Evolutionary conservation across 2,329 filamentous ascomycete genomes (phyloP).

Genomic region (Aureobasidium sp.): DNA sequence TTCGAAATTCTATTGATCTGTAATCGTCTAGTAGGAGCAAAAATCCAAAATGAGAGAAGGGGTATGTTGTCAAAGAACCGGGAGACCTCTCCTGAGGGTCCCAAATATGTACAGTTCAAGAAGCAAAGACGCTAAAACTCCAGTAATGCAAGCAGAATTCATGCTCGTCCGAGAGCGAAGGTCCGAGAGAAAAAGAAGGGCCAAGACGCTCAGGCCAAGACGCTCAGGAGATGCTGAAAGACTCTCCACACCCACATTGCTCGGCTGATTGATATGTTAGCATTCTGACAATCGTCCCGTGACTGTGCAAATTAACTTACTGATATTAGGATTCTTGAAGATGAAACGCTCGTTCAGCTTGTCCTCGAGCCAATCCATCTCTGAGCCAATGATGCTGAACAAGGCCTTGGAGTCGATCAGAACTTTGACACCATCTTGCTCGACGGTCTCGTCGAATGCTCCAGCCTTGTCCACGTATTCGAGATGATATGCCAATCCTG

Average conservation of each 20-base stretch:
- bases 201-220: not conserved
- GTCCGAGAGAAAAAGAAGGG: not conserved
- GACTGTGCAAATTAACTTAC: conserved; percentile 50
- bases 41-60: not conserved
- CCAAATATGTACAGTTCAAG: conserved; percentile 6
- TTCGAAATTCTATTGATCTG: not conserved
- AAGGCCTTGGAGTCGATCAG: conserved; percentile 95
- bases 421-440: conserved; percentile 93
- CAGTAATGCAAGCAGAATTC: not conserved
- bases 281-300: not conserved
- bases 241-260: conserved; percentile 92
- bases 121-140: conserved; percentile 2
- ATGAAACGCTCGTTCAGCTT: conserved; percentile 88
- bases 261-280: conserved; percentile 58
- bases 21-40: not conserved
- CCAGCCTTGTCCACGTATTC: conserved; percentile 92
- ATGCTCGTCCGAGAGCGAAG: not conserved
- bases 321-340: conserved; percentile 97
- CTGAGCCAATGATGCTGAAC: conserved; percentile 95
- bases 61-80: not conserved
- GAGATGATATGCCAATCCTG: conserved; percentile 83
- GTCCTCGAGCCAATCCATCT: conserved; percentile 99
- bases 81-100: not conserved
- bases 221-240: conserved; percentile 57
- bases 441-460: conserved; percentile 82